Base-by-base conservation (phyloP, 257 asterid species). In the Penstemon davidsonii region DNA sequence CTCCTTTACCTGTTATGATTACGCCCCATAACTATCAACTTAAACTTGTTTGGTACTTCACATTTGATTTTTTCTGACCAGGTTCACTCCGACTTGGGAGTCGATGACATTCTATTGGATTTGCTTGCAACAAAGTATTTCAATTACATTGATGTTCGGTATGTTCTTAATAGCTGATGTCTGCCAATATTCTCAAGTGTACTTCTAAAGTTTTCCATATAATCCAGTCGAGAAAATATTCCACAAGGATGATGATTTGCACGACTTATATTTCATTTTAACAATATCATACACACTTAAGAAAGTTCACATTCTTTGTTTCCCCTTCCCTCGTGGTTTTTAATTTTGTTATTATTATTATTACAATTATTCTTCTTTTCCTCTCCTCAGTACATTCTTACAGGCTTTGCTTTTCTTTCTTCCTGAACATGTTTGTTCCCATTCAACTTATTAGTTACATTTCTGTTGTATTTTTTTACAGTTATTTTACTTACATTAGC, bases 61-160 rank as follows among this genome's bases (percentile, higher is more conserved):
- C 7, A 37, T 55, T 56, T 56, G 13, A 12, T 45, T 71, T 39
- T 6, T 64, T 69, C 25, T 66, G 10, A 61, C 3, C 79, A 93
- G 99, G 86, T 88, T 70, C 80, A 72, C 73, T 85, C 96, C 4
- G 72, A 65, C 36, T 69, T 82, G 69, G 81, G 74, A 19, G 73
- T 57, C 36, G 80, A 73, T 75, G 96, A 93, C 80, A 63, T 79
- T 66, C 61, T 88, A 53, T 73, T 84, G 40, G 83, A 90, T 67
- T 78, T 85, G 69, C 86, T 90, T 19, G 83, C 81, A 5, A 73
- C 89, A 0, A 90, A 90, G 75, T 90, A 93, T 78, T 89, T 90
- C 76, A 78, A 66, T 73, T 90, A 88, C 72, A 71, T 87, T 43
- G 99, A 93, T 82, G 86, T 90, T 57, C 67, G 99, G 99, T 92